These are phyloP conservation scores for Nicotiana sylvestris DNA, from an alignment of 257 asterid genomes.

Conservation along the genomic window DNA sequence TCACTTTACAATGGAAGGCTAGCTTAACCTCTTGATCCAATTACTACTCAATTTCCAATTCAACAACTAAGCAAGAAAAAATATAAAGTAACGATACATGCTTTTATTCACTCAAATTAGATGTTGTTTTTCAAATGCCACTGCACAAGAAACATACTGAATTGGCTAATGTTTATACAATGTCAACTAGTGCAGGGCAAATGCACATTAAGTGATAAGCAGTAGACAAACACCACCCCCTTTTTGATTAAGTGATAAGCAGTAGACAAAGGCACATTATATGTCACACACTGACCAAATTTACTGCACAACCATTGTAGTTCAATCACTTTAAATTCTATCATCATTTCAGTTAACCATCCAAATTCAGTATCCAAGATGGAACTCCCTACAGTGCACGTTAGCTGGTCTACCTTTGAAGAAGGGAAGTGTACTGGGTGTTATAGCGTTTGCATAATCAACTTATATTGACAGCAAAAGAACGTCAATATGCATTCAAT, in stretches of 20 bases:
- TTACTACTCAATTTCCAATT: neutral
- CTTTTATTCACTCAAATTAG: too few relatives aligned
- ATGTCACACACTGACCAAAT: neutral
- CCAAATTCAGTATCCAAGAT: neutral
- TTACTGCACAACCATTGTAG: neutral
- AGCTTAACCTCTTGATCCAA: neutral
- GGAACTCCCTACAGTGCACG: neutral
- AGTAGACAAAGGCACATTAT: neutral
- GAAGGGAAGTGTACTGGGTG: neutral
- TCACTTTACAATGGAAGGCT: neutral
- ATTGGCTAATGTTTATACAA: too few relatives aligned
- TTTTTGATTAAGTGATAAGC: too few relatives aligned
- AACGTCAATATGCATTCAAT: slow-evolving; percentile 5
- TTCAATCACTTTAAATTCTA: neutral
- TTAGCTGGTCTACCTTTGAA: neutral
- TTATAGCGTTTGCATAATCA: neutral
- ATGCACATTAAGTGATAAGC: too few relatives aligned
- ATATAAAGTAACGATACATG: too few relatives aligned
- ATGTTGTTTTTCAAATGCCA: too few relatives aligned
- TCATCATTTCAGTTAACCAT: neutral
- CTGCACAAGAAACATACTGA: too few relatives aligned
- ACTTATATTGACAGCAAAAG: neutral
- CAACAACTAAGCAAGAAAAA: too few relatives aligned
- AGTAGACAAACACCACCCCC: too few relatives aligned
- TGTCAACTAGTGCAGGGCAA: too few relatives aligned